phyloP scores from a whole-genome alignment of 305 asterid genomes.

The Fraxinus baroniana region DNA sequence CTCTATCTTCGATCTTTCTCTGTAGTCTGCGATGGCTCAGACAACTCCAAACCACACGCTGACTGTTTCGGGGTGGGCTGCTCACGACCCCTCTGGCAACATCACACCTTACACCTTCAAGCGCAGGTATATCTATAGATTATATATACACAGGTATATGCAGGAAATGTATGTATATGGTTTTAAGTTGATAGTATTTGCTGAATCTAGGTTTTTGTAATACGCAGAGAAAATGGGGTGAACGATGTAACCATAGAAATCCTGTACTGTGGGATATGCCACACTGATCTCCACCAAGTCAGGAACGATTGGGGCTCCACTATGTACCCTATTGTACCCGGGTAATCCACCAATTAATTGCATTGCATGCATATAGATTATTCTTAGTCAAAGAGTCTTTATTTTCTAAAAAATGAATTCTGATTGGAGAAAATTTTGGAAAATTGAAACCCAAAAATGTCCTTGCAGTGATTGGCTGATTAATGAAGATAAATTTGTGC shows the following conservation, averaged over 20 bases:
- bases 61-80: constrained; percentile 84
- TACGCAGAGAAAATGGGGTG: constrained; percentile 64
- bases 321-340: constrained; percentile 90
- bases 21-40: constrained; percentile 49
- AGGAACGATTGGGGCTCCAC: constrained; percentile 84
- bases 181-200: not conserved
- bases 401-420: not conserved
- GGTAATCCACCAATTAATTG: constrained; percentile 36
- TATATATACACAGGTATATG: not conserved
- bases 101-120: constrained; percentile 69
- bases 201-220: not conserved
- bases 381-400: not conserved
- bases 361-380: not conserved
- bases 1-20: not conserved
- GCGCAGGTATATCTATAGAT: constrained; percentile 50
- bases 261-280: constrained; percentile 85
- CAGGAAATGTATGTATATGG: not conserved
- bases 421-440: not conserved
- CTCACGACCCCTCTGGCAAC: constrained; percentile 65
- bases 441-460: not conserved
- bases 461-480: not conserved
- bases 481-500: not conserved
- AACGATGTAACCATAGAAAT: constrained; percentile 71
- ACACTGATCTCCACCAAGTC: constrained; percentile 77
- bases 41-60: constrained; percentile 73